Base-by-base conservation (phyloP, 1,284 basidiomycete genomes). In the Singerocomus inundabilis region DNA sequence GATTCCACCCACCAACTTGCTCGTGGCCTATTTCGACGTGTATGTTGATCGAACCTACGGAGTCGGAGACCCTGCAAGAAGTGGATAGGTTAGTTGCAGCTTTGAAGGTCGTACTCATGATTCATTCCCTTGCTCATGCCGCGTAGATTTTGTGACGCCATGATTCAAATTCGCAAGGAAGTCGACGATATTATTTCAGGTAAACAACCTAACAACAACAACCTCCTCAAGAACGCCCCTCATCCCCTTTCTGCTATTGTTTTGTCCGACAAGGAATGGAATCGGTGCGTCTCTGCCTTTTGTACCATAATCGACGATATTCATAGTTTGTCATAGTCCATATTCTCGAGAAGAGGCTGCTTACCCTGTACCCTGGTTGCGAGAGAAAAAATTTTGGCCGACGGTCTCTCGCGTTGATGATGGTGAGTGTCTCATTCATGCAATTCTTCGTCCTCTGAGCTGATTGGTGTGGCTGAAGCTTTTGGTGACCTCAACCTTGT, bases 21-120 rank as follows among this genome's bases (percentile, higher is more conserved):
- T 92, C 90, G 12, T 97, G 94, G 94, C 94, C 94, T 10, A 92
- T 91, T 57, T 85, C 90, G 21, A 95, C 93, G 5, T 95, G 89
- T 60, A 95, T 95, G 89, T 76, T 94, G 46, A 95, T 97, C 54
- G 93, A 97, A 72, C 93, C 93, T 10, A 98, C 94, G 11, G 94
- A 98, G 70, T 93, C 91, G 0, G 94, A 98, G 72, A 84, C 88
- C 2, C 76, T 96, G 44, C 85, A 92, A 57, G 94, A 97, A 70
- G 80, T 98, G 48, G 91, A 98, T 64, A 80, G 88, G 80, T 83
- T 50, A 32, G 72, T 41, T 18, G 13, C 25, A 32, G 38, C n/a
- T 25, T 40, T 37, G 26, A 41, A 18, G 25, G 26, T 31, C 24
- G 18, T 24, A 24, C 38, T 15, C 46, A 31, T n/a, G 48, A 18